Conservation (phyloP, 2,329 filamentous ascomycete genomes). For the Colletotrichum sp. region DNA sequence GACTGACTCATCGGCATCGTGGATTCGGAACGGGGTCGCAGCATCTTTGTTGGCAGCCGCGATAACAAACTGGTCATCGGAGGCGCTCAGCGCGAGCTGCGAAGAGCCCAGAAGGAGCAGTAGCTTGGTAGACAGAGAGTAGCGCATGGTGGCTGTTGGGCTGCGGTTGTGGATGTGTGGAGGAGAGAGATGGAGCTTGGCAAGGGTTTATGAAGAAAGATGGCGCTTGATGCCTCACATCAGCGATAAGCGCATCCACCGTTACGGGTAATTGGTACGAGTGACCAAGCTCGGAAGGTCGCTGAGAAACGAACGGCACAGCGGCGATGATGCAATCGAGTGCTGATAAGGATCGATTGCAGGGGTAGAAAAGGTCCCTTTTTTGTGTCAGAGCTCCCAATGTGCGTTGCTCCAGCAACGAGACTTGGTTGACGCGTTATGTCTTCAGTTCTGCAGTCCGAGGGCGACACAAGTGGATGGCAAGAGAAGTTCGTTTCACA, state of each 20-base stretch:
- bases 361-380: background rate
- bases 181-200: background rate
- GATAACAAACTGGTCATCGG: slow-evolving; percentile 4
- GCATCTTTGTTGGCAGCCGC: background rate
- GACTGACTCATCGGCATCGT: slow-evolving; percentile 26
- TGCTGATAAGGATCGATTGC: background rate
- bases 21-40: background rate
- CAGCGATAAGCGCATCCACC: background rate
- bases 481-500: background rate
- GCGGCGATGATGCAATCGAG: background rate
- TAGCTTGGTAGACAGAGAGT: slow-evolving; percentile 3
- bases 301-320: background rate
- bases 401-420: background rate
- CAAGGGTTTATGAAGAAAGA: background rate
- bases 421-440: background rate
- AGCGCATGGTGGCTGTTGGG: background rate
- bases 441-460: background rate
- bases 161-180: background rate
- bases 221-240: background rate
- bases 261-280: background rate
- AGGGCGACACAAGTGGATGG: background rate
- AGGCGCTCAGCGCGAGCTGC: background rate
- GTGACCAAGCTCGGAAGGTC: background rate
- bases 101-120: slow-evolving; percentile 14
- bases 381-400: background rate